A percentile compares a stretch with the other conserved stretches of the same genome.
Evolutionary conservation across 179 eudicot genomes (phyloP).

Genomic region (Beta macrorhiza): DNA sequence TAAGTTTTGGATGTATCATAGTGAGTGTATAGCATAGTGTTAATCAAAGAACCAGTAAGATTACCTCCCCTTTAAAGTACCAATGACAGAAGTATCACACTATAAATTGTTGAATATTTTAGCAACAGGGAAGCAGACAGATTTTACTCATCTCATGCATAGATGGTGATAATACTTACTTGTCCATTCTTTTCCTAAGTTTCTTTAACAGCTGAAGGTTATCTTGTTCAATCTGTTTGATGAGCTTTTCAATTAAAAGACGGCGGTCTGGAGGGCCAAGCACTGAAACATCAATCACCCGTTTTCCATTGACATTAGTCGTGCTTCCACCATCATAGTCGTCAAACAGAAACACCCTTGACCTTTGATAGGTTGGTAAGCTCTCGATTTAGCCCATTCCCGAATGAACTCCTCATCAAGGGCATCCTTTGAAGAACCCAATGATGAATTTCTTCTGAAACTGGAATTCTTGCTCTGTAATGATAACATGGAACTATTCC

Average conservation of each 20-base stretch:
- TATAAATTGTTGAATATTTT: too few species aligned
- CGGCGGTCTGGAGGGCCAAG: constrained; percentile 57
- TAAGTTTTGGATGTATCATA: too few species aligned
- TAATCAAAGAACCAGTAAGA: too few species aligned
- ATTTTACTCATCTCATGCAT: too few species aligned
- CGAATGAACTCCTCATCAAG: constrained; percentile 34
- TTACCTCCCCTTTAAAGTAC: too few species aligned
- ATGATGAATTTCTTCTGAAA: not conserved
- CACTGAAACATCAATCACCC: constrained; percentile 58
- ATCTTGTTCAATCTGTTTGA: constrained; percentile 67
- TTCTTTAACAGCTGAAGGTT: constrained; percentile 64
- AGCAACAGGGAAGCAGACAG: too few species aligned
- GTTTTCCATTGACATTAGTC: constrained; percentile 39
- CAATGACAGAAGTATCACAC: too few species aligned
- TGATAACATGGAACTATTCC: constrained; percentile 51
- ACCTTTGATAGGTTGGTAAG: constrained; percentile 44
- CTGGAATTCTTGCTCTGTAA: constrained; percentile 37
- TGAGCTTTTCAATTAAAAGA: constrained; percentile 62
- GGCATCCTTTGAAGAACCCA: constrained; percentile 31
- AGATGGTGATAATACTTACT: constrained; percentile 34
- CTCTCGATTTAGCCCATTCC: constrained; percentile 46
- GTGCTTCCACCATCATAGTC: constrained; percentile 33
- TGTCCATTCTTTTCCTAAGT: constrained; percentile 60
- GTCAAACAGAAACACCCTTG: constrained; percentile 53
- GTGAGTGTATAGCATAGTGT: too few species aligned